Evolutionary conservation across 345 rosid species (phyloP).

Genomic region (Melastoma malabathricum): DNA sequence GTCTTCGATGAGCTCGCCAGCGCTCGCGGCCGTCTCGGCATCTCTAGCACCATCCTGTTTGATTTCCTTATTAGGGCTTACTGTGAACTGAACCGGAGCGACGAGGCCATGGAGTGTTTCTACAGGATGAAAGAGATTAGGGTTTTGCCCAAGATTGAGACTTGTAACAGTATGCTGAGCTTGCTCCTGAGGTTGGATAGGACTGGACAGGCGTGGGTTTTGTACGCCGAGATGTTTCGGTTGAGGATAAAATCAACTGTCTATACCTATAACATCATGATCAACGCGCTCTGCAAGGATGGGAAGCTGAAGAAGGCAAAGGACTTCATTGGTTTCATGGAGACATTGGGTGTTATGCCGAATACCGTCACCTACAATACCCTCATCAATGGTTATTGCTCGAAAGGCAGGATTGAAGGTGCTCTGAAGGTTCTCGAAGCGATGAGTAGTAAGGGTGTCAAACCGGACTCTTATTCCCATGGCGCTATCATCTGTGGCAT

Average conservation of each 20-base stretch:
- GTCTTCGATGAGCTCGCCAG: slow-evolving; percentile 37
- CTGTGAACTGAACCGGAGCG: slow-evolving; percentile 49
- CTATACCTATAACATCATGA: slow-evolving; percentile 76
- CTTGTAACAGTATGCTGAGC: slow-evolving; percentile 59
- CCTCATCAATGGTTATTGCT: slow-evolving; percentile 61
- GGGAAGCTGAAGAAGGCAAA: slow-evolving; percentile 67
- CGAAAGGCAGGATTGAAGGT: slow-evolving; percentile 49
- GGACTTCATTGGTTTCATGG: slow-evolving; percentile 44
- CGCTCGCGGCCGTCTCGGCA: slow-evolving; percentile 29
- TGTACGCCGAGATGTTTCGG: slow-evolving; percentile 92
- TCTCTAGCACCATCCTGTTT: slow-evolving; percentile 34
- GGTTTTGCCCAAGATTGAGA: slow-evolving; percentile 48
- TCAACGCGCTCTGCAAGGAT: slow-evolving; percentile 42
- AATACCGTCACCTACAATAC: slow-evolving; percentile 68
- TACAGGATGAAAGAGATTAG: slow-evolving; percentile 55
- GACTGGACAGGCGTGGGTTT: slow-evolving; percentile 54
- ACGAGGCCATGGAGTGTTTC: slow-evolving; percentile 54
- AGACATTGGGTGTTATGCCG: slow-evolving; percentile 55
- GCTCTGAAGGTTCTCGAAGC: slow-evolving; percentile 48
- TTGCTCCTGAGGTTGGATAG: slow-evolving; percentile 43
- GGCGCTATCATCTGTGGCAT: slow-evolving; percentile 64
- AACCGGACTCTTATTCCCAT: slow-evolving; percentile 61
- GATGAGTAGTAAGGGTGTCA: slow-evolving; percentile 48
- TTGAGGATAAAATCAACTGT: slow-evolving; percentile 59
- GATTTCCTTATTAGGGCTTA: slow-evolving; percentile 50